A percentile compares a stretch with the other conserved stretches of the same genome.
Conservation (phyloP, 768 basidiomycete genomes). For the Lentinula guzmanii region DNA sequence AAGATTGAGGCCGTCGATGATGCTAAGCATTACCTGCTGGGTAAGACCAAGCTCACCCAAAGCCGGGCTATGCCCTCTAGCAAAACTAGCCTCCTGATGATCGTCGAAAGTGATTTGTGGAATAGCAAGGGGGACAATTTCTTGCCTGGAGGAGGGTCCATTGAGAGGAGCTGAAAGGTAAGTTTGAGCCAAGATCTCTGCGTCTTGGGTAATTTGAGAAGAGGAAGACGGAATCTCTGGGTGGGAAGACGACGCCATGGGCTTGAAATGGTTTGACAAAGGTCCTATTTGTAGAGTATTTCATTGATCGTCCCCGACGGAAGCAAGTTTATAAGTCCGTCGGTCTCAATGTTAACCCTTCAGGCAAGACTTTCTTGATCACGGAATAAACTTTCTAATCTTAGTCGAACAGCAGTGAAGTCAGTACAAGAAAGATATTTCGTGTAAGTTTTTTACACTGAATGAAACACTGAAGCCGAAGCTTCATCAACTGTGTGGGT, state of each 20-base stretch:
- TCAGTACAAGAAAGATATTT: too few relatives aligned
- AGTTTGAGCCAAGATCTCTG: background rate
- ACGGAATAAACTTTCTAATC: too few relatives aligned
- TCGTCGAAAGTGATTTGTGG: slow-evolving; percentile 13
- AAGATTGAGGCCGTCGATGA: slow-evolving; percentile 18
- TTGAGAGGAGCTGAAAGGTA: background rate
- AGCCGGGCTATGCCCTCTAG: slow-evolving; percentile 12
- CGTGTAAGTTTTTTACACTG: too few relatives aligned
- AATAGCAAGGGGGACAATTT: background rate
- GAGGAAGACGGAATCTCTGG: background rate
- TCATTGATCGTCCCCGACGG: background rate
- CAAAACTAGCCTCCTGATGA: slow-evolving; percentile 14
- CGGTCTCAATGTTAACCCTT: background rate
- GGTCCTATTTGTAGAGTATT: background rate
- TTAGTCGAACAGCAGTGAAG: too few relatives aligned
- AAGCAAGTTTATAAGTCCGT: background rate
- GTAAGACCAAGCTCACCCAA: slow-evolving; percentile 10
- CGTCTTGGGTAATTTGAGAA: background rate
- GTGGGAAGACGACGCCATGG: background rate
- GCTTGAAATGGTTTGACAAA: background rate
- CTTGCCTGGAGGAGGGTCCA: background rate
- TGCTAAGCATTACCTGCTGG: slow-evolving; percentile 14
- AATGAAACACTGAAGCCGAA: too few relatives aligned
- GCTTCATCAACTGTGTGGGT: too few relatives aligned
- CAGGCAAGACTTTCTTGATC: background rate